Evolutionary conservation across 768 basidiomycete species (phyloP), one percentile per base, ranked within the genome.

Genomic region (Calocybe cyanea): DNA sequence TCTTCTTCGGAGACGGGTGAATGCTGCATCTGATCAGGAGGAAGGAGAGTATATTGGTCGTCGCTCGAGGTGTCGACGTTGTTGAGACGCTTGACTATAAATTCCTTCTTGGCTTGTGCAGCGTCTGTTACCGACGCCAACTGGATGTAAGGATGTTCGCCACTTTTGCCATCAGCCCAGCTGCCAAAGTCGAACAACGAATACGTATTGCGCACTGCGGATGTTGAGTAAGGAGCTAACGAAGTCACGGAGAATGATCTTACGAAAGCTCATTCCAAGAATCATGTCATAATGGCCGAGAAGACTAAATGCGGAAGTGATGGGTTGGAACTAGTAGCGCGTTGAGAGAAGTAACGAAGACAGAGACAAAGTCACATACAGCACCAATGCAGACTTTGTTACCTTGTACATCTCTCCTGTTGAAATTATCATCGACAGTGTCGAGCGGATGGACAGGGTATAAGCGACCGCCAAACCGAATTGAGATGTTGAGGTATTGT

Each of bases 231-330:
- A 14, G 35, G 9, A 38, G 60, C 25, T 38, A 34, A 20, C 23
- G 20, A 10, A 18, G 30, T 24, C 14, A 14, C 2, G 15, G 23
- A 40, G 7, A 21, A 25, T 30, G 34, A 30, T 31, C 85, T 54
- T 63, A 89, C 87, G 46, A 68, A 90, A 87, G 43, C 75, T 76
- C 85, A 88, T 87, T 52, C 87, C 87, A 39, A 89, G 73, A 55
- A 90, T 87, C 72, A 89, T 81, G 54, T 91, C 87, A 52, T 86
- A 91, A 58, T 84, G 74, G 51, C 86, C 84, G 20, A 86, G 74
- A 33, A 87, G 52, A 67, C 84, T 83, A 66, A 89, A 87, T 4
- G 87, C 85, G 3, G 81, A 78, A 11, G 87, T 86, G 52, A 89
- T 86, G 2, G 87, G 88, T 71, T 91, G 88, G 72, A 87, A 91